Evolutionary conservation across 805 yeast genomes (phyloP).

Genomic region (Yarrowia divulgata): DNA sequence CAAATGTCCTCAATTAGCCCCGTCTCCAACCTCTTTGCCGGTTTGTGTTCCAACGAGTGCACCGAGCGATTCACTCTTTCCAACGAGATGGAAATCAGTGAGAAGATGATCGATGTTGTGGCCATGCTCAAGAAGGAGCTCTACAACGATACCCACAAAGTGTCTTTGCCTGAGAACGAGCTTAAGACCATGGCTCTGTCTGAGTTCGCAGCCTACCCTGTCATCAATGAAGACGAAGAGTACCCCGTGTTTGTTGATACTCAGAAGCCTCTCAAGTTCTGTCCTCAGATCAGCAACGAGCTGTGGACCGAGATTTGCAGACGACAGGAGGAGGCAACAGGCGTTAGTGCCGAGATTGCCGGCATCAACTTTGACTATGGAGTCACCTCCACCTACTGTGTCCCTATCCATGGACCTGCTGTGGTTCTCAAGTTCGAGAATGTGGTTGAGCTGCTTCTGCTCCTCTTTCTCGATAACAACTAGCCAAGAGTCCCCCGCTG

Average conservation of each 20-base stretch:
- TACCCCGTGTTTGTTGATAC: slow-evolving; percentile 4
- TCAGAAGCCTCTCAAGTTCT: slow-evolving; percentile 16
- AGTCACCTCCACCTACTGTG: slow-evolving; percentile 19
- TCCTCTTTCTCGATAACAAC: slow-evolving; percentile 5
- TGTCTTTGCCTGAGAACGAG: neutral
- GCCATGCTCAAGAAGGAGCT: slow-evolving; percentile 7
- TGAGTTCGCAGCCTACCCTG: neutral
- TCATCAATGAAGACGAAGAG: neutral
- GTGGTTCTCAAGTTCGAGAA: slow-evolving; percentile 21
- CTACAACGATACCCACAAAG: neutral
- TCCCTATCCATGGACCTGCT: slow-evolving; percentile 24
- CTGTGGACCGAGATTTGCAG: slow-evolving; percentile 11
- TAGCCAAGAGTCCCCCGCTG: neutral
- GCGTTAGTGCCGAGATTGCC: neutral
- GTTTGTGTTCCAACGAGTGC: neutral
- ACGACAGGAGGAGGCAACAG: slow-evolving; percentile 17
- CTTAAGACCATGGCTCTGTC: slow-evolving; percentile 5
- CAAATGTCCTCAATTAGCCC: slow-evolving; percentile 21
- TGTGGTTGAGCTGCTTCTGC: slow-evolving; percentile 15
- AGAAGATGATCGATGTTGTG: neutral
- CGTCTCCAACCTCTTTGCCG: slow-evolving; percentile 17
- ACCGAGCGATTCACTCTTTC: neutral
- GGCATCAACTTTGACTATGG: slow-evolving; percentile 31
- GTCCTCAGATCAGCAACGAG: neutral
- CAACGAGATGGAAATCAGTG: neutral